A percentile compares a stretch with the other conserved stretches of the same genome.
These are phyloP conservation scores for Wallacemonas sp. DNA, from an alignment of 208 protist species.

Conservation along the genomic window DNA sequence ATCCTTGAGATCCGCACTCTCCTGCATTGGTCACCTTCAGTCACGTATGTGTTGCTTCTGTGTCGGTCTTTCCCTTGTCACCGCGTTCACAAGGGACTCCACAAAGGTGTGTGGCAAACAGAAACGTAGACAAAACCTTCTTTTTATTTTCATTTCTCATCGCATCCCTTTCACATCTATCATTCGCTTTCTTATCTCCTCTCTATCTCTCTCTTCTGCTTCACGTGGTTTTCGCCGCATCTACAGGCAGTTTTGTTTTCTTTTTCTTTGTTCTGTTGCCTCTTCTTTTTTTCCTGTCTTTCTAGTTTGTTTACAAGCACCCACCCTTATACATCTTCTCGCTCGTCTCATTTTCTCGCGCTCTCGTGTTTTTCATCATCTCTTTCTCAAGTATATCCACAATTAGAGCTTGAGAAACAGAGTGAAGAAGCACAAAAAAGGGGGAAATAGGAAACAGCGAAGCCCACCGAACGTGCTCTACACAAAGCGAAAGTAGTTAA, in stretches of 20 bases:
- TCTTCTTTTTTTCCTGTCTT: slow-evolving; percentile 4
- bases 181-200: slow-evolving; percentile 16
- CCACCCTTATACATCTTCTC: too few species aligned
- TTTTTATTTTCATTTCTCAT: slow-evolving; percentile 8
- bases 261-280: slow-evolving; percentile 7
- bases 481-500: too few species aligned
- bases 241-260: background rate
- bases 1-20: too few species aligned
- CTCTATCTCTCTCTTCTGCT: background rate
- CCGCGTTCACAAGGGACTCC: background rate
- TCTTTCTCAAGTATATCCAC: too few species aligned
- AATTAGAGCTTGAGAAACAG: too few species aligned
- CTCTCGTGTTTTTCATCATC: too few species aligned
- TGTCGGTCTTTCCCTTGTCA: background rate
- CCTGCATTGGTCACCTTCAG: too few species aligned
- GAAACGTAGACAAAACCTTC: background rate
- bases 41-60: too few species aligned
- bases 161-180: background rate
- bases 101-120: background rate
- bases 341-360: too few species aligned
- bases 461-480: too few species aligned
- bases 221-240: background rate
- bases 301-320: slow-evolving; percentile 3
- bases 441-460: too few species aligned
- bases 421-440: too few species aligned